Conservation (phyloP, 805 yeast genomes). For the Grigorovia yakushimaensis region DNA sequence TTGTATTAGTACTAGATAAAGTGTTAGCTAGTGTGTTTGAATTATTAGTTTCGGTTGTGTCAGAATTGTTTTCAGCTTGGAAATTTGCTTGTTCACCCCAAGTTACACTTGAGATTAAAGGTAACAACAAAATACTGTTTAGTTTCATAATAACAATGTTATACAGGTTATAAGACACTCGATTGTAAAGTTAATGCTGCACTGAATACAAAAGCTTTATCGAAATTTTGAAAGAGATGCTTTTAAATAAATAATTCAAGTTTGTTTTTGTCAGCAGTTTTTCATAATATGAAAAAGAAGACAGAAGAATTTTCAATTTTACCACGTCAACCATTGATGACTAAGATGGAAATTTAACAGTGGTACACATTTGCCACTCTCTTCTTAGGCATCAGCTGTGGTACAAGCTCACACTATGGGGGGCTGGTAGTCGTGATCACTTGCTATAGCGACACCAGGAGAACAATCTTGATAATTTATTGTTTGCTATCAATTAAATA, state of each 20-base stretch:
- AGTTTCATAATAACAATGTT: not conserved
- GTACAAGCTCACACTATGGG: too few relatives aligned
- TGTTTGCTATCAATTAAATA: conserved; percentile 18
- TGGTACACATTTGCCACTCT: too few relatives aligned
- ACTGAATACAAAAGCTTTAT: too few relatives aligned
- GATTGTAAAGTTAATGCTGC: not conserved
- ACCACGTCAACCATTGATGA: not conserved
- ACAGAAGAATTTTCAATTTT: not conserved
- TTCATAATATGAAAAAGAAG: not conserved
- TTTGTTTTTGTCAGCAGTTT: not conserved
- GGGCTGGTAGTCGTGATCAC: too few relatives aligned
- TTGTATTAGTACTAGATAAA: not conserved
- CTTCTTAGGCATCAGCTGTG: too few relatives aligned
- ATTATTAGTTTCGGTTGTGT: not conserved
- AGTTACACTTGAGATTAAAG: not conserved
- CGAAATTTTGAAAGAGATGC: not conserved
- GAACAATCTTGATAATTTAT: too few relatives aligned
- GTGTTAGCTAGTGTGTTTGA: not conserved
- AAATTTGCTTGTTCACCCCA: not conserved
- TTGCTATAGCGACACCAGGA: too few relatives aligned
- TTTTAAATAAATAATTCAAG: not conserved
- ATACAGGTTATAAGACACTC: not conserved
- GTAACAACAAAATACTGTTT: not conserved
- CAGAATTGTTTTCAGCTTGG: not conserved
- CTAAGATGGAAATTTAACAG: not conserved